Evolutionary conservation across 2,329 filamentous ascomycete species (phyloP).

Genomic region (Tetracladium maxilliforme): DNA sequence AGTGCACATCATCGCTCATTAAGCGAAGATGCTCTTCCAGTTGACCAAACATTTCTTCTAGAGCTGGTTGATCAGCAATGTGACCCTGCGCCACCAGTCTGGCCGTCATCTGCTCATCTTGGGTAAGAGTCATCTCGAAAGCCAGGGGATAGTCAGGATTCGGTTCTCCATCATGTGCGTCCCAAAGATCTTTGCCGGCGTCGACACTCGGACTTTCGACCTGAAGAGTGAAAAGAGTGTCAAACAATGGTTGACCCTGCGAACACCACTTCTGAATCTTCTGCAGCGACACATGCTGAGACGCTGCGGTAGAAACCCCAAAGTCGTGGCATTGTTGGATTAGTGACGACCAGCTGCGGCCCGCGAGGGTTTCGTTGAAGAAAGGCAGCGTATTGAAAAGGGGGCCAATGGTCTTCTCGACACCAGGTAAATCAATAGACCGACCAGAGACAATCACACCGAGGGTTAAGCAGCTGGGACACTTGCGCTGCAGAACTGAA

Average conservation of each 20-base stretch:
- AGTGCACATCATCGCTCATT: no score
- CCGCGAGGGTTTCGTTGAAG: conserved; percentile 26
- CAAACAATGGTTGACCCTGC: conserved; percentile 49
- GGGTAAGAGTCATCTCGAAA: conserved; percentile 59
- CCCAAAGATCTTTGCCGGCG: conserved; percentile 2
- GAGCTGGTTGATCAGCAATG: no score
- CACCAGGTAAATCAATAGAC: conserved; percentile 48
- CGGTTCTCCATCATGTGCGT: conserved; percentile 2
- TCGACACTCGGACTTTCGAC: conserved; percentile 18
- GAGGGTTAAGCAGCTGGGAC: conserved; percentile 32
- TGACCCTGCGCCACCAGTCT: no score
- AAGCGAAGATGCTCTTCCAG: no score
- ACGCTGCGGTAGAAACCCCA: conserved; percentile 51
- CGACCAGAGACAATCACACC: conserved; percentile 73
- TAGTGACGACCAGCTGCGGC: conserved; percentile 42
- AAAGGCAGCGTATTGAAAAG: conserved; percentile 85
- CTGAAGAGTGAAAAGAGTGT: conserved; percentile 74
- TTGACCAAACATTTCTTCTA: no score
- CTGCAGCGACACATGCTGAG: conserved; percentile 66
- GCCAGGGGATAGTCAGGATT: conserved; percentile 61
- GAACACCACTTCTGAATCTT: conserved; percentile 70
- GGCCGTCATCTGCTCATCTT: no score
- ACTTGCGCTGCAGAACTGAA: conserved; percentile 38
- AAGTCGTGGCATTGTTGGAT: conserved; percentile 54
- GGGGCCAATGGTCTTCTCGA: conserved; percentile 60